Conservation (phyloP, 2,329 filamentous ascomycete genomes). For the Madurella mycetomatis region DNA sequence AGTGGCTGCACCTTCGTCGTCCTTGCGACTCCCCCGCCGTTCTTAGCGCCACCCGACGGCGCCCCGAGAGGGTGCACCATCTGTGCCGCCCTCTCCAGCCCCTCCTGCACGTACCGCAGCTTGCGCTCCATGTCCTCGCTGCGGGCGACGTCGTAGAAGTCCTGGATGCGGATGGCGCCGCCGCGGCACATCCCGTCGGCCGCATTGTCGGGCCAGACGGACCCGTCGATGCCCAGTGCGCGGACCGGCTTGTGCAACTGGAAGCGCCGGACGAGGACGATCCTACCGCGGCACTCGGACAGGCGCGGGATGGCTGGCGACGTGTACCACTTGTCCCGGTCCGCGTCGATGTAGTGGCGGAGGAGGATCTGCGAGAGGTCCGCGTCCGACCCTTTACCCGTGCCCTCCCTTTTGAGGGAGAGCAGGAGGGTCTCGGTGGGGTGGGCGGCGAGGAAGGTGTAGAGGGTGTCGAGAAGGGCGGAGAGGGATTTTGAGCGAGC, state of each 20-base stretch:
- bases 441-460: conserved; percentile 71
- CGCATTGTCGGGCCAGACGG: conserved; percentile 83
- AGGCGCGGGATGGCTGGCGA: conserved; percentile 71
- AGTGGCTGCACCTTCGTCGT: conserved; percentile 50
- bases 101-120: conserved; percentile 66
- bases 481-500: conserved; percentile 72
- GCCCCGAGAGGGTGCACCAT: conserved; percentile 43
- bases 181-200: conserved; percentile 65
- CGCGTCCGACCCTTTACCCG: conserved; percentile 72
- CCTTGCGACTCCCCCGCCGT: background rate
- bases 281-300: conserved; percentile 73
- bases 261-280: conserved; percentile 82
- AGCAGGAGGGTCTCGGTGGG: conserved; percentile 80
- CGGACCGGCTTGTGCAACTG: conserved; percentile 51
- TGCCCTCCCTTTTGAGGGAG: conserved; percentile 86
- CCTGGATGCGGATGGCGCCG: conserved; percentile 79
- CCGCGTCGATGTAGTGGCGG: conserved; percentile 61
- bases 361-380: conserved; percentile 71
- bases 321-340: conserved; percentile 67
- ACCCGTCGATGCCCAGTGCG: conserved; percentile 57
- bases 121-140: conserved; percentile 74
- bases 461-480: conserved; percentile 65
- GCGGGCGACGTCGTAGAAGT: conserved; percentile 86
- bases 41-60: background rate
- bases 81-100: conserved; percentile 68